A percentile compares a stretch with the other conserved stretches of the same genome.
phyloP scores from a whole-genome alignment of 306 rosid genomes.

The Quercus parvula region DNA sequence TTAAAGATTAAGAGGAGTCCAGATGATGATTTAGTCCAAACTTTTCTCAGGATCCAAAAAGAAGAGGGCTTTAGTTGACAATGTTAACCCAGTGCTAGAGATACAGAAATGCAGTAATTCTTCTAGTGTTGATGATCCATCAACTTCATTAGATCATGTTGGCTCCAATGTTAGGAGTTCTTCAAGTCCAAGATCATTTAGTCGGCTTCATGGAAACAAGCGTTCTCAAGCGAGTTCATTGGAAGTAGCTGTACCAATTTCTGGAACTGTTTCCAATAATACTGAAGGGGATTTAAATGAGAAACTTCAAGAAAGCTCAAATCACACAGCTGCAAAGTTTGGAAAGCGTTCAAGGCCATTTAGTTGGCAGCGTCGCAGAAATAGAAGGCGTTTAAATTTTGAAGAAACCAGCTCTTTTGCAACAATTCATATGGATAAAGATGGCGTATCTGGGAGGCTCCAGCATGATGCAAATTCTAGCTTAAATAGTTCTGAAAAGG shows the following conservation, averaged over 20 bases:
- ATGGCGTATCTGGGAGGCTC: conserved; percentile 24
- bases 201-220: conserved; percentile 19
- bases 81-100: conserved; percentile 19
- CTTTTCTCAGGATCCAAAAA: conserved; percentile 41
- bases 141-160: conserved; percentile 8
- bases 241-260: conserved; percentile 24
- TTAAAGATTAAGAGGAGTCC: background rate
- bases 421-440: conserved; percentile 14
- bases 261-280: conserved; percentile 2
- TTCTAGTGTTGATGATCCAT: no score
- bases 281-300: conserved; percentile 23
- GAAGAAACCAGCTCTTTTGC: conserved; percentile 26
- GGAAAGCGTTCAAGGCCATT: conserved; percentile 67
- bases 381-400: conserved; percentile 32
- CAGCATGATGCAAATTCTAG: conserved; percentile 19
- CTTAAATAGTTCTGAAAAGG: conserved; percentile 35
- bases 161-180: conserved; percentile 6
- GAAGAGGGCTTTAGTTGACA: conserved; percentile 49
- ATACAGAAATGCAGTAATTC: conserved; percentile 26
- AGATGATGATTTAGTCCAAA: conserved; percentile 22
- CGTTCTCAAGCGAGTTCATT: conserved; percentile 21
- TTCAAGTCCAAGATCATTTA: conserved; percentile 15
- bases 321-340: conserved; percentile 23
- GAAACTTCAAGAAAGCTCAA: conserved; percentile 21
- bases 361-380: conserved; percentile 70